Conservation (phyloP, 192 early-diverging fungal species). For the Thamnidium elegans region DNA sequence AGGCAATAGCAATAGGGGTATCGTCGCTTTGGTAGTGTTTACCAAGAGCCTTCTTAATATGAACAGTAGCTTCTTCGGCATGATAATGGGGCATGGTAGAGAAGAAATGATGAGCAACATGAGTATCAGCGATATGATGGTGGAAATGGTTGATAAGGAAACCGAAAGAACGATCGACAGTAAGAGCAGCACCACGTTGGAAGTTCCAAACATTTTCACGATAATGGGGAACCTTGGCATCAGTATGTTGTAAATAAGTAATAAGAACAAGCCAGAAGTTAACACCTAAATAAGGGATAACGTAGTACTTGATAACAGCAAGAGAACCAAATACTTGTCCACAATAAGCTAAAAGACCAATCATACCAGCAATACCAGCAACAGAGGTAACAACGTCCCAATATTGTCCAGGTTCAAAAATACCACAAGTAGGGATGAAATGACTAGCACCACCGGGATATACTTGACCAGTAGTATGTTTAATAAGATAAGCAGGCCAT, state of each 20-base stretch:
- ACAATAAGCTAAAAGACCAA: slow-evolving; percentile 50
- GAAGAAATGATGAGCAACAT: slow-evolving; percentile 95
- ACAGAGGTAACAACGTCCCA: slow-evolving; percentile 69
- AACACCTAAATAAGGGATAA: slow-evolving; percentile 85
- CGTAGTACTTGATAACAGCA: slow-evolving; percentile 81
- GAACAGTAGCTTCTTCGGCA: slow-evolving; percentile 79
- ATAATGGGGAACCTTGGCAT: slow-evolving; percentile 85
- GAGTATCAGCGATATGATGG: slow-evolving; percentile 82
- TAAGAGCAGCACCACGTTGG: slow-evolving; percentile 81
- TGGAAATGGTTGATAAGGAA: slow-evolving; percentile 80
- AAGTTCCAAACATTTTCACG: slow-evolving; percentile 83
- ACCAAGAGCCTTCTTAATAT: slow-evolving; percentile 78
- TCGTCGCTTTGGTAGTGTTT: slow-evolving; percentile 76
- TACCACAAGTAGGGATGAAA: slow-evolving; percentile 75
- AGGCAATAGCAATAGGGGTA: slow-evolving; percentile 63
- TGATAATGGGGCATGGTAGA: slow-evolving; percentile 98
- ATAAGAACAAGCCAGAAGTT: slow-evolving; percentile 96
- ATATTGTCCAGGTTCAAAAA: slow-evolving; percentile 77
- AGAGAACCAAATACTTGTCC: slow-evolving; percentile 44
- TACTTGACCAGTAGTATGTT: slow-evolving; percentile 76
- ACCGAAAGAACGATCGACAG: slow-evolving; percentile 90
- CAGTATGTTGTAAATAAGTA: slow-evolving; percentile 93
- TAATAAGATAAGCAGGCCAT: slow-evolving; percentile 84
- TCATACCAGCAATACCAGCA: slow-evolving; percentile 58
- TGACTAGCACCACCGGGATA: slow-evolving; percentile 76